Evolutionary conservation across 2,329 filamentous ascomycete species (phyloP), one percentile per base, ranked within the genome.

Genomic region (Venturia nashicola): DNA sequence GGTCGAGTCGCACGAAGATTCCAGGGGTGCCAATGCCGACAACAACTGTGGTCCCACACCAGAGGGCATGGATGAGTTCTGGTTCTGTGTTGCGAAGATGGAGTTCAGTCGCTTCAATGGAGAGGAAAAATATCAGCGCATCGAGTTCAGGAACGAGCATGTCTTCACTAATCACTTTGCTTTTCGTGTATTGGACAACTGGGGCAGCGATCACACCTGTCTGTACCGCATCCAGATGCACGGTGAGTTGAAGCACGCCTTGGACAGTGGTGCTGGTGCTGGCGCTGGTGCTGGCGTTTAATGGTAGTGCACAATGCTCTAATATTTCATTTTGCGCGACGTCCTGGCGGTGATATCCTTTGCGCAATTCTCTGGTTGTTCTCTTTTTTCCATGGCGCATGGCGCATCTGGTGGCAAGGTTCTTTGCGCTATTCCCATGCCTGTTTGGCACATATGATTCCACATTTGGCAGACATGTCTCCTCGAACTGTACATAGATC

Each of bases 141-240:
- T 54, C 7, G 46, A 63, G 32, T 39, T 63, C n/a, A 51, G 43
- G 9, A 57, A 42, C 23, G 27, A 40, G 27, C 43, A 40, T 14
- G 14, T 63, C 23, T 39, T 40, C 34, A 48, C 61, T 23, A 34
- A 55, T 5, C 43, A 63, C 27, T 57, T 63, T 34, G 70, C 77
- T 42, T 67, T 80, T 40, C 71, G 77, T 16, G 76, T 78, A 5
- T 68, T 68, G 12, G 71, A 68, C 61, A 81, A 79, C 66, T 79
- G 76, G 74, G 78, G 78, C n/a, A 59, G 39, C 43, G 70, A 70
- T 1, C 70, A 74, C 66, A 79, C 78, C 14, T 81, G 79, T 66
- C 61, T 80, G 42, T 81, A 81, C 67, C 73, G 78, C 14, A 66
- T 80, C 39, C 71, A 77, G 27, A 69, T 80, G 63, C 75, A 76